Evolutionary conservation across 257 asterid species (phyloP).

Genomic region (Schizonepeta tenuifolia): DNA sequence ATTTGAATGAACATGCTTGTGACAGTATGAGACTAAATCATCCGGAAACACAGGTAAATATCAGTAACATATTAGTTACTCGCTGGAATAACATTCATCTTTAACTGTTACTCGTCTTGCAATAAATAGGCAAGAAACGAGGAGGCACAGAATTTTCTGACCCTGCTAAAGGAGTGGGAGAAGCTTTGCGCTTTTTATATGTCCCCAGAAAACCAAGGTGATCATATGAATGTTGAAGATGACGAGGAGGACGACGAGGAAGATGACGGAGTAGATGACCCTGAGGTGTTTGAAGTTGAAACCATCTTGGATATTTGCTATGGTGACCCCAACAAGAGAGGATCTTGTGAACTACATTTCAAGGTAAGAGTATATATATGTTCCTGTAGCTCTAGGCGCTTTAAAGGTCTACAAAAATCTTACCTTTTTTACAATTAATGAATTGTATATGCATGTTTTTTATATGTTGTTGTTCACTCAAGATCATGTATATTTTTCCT

Average conservation of each 20-base stretch:
- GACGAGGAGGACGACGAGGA: constrained; percentile 37
- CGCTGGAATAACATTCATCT: not conserved
- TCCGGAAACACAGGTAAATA: constrained; percentile 81
- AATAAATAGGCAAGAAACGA: constrained; percentile 66
- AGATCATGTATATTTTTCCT: not conserved
- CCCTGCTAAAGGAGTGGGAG: constrained; percentile 70
- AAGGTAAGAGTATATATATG: constrained; percentile 51
- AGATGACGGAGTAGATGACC: constrained; percentile 36
- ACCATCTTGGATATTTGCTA: constrained; percentile 54
- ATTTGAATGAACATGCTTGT: constrained; percentile 68
- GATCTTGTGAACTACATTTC: constrained; percentile 47
- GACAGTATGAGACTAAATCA: constrained; percentile 70
- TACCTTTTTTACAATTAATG: not conserved
- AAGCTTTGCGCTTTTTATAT: constrained; percentile 55
- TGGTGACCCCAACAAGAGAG: constrained; percentile 55
- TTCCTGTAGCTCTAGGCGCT: too few relatives aligned
- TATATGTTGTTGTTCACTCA: not conserved
- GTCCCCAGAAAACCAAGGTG: constrained; percentile 38
- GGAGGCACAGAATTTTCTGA: constrained; percentile 58
- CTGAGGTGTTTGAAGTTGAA: constrained; percentile 64
- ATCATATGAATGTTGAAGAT: constrained; percentile 7
- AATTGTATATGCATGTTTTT: not conserved
- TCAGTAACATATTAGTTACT: too few relatives aligned
- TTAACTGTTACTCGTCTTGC: constrained; percentile 6
- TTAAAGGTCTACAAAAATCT: not conserved